phyloP scores from a whole-genome alignment of 78 protist genomes.

The Dictyostelium citrinum region DNA sequence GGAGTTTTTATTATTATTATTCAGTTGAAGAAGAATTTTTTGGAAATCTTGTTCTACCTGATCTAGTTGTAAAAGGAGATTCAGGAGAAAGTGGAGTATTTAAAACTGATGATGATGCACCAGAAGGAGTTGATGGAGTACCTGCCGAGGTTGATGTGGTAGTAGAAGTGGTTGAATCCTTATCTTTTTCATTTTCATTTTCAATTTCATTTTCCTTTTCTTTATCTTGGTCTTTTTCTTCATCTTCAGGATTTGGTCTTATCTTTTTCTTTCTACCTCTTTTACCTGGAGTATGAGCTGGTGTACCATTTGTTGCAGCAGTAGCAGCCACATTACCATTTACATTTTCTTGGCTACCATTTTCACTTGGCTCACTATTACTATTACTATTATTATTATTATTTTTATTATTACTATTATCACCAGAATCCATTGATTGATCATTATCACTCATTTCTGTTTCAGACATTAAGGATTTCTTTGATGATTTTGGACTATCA shows the following conservation, averaged over 20 bases:
- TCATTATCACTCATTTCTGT: not conserved
- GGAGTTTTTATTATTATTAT: not conserved
- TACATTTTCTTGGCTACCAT: not conserved
- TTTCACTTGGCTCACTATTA: not conserved
- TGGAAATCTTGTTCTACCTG: not conserved
- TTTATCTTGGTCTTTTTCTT: not conserved
- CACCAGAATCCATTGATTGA: not conserved
- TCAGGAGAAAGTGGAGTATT: slow-evolving; percentile 2
- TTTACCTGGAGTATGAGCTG: slow-evolving; percentile 4
- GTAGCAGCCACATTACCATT: not conserved
- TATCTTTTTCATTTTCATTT: not conserved
- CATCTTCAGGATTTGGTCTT: not conserved
- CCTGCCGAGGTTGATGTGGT: not conserved
- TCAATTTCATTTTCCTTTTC: not conserved
- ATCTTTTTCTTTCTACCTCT: slow-evolving; percentile 35
- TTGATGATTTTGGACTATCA: not conserved
- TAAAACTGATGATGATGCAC: not conserved
- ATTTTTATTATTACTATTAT: not conserved
- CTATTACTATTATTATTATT: not conserved
- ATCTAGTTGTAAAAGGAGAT: not conserved
- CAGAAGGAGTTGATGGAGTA: not conserved
- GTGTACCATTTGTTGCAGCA: not conserved
- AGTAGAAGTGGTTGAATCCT: not conserved
- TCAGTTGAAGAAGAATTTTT: not conserved
- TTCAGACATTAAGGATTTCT: slow-evolving; percentile 1